Conservation (phyloP, 176 grass and related monocot genomes). For the Dendrocalamus sinicus region DNA sequence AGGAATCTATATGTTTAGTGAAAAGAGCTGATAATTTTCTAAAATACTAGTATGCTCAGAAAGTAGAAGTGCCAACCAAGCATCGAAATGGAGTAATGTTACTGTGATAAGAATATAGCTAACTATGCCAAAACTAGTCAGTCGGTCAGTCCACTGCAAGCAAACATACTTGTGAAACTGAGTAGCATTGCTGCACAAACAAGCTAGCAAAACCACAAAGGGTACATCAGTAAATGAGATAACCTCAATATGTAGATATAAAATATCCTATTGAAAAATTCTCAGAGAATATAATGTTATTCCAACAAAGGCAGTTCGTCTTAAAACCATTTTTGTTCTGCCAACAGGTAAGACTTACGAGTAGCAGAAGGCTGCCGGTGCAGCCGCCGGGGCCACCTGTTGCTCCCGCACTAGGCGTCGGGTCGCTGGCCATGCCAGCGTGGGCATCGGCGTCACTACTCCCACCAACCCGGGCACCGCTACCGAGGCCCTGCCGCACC, state of each 20-base stretch:
- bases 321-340: not conserved
- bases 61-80: not conserved
- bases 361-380: not conserved
- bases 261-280: not conserved
- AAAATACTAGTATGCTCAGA: not conserved
- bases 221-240: not conserved
- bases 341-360: slow-evolving; percentile 14
- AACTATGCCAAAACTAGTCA: not conserved
- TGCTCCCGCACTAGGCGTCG: no score
- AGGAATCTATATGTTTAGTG: not conserved
- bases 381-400: no score
- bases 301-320: not conserved
- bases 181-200: not conserved
- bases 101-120: not conserved
- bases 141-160: not conserved
- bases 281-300: not conserved
- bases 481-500: no score
- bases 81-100: not conserved
- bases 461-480: no score
- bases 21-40: not conserved
- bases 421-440: no score
- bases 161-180: not conserved
- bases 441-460: no score
- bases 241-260: not conserved
- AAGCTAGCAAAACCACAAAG: not conserved